phyloP scores from a whole-genome alignment of 2,329 filamentous ascomycete genomes.

The Bertia moriformis region DNA sequence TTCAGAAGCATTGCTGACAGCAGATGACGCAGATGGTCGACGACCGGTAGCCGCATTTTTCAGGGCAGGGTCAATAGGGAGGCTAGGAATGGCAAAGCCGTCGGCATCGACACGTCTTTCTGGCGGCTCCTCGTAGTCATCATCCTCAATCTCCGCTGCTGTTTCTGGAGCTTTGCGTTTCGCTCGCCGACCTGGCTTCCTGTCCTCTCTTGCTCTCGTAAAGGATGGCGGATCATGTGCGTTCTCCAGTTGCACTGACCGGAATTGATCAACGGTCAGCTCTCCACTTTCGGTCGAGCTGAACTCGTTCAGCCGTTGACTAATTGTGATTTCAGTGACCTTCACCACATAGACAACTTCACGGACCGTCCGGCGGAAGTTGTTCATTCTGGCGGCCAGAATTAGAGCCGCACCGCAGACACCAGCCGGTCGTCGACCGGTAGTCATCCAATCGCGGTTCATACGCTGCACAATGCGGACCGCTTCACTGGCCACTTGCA shows the following conservation, averaged over 20 bases:
- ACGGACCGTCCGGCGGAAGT: slow-evolving; percentile 56
- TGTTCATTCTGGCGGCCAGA: slow-evolving; percentile 64
- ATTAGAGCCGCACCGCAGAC: slow-evolving; percentile 61
- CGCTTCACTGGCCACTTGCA: slow-evolving; percentile 53
- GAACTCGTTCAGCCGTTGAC: slow-evolving; percentile 58
- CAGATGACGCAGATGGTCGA: slow-evolving; percentile 1
- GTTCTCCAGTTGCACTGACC: slow-evolving; percentile 36
- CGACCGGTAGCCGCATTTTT: neutral
- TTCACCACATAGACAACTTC: slow-evolving; percentile 67
- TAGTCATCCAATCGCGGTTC: slow-evolving; percentile 63
- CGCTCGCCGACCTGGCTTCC: slow-evolving; percentile 2
- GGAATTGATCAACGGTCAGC: slow-evolving; percentile 54
- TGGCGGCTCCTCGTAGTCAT: slow-evolving; percentile 16
- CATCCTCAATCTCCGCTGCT: slow-evolving; percentile 11
- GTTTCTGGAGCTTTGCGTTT: slow-evolving; percentile 8
- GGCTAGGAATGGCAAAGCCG: slow-evolving; percentile 33
- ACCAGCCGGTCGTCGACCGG: slow-evolving; percentile 56
- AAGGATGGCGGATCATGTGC: slow-evolving; percentile 51
- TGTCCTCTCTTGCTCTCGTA: slow-evolving; percentile 5
- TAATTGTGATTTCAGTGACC: slow-evolving; percentile 57
- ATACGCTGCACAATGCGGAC: slow-evolving; percentile 54
- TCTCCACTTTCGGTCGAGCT: slow-evolving; percentile 47
- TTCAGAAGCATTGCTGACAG: neutral
- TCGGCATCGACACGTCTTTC: slow-evolving; percentile 34
- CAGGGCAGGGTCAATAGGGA: slow-evolving; percentile 5